Evolutionary conservation across 495 filamentous ascomycete genomes (phyloP), one percentile per base, ranked within the genome.

Genomic region (Corynascus novoguineensis): DNA sequence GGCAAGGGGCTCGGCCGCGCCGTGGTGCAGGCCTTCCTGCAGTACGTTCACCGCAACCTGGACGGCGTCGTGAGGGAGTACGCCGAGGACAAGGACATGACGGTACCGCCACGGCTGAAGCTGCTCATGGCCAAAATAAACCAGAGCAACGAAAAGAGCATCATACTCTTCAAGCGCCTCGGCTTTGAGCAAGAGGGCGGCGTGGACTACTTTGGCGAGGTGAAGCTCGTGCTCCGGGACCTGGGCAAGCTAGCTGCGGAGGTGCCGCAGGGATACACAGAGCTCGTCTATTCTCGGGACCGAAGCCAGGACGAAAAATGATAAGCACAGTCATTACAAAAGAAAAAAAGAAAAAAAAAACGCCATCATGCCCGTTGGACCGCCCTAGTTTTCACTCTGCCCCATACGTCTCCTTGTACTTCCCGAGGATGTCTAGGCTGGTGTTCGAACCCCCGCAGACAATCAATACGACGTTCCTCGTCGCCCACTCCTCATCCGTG

Each of bases 391-490:
- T 41, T 49, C 29, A 50, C 51, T 52, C 44, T 19, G 66, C 59
- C 35, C 67, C 78, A 67, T 78, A 89, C 55, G 71, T 73, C 73
- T 78, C 70, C 64, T 76, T 75, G 71, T 86, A 97, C 49, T 70
- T 71, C 42, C 71, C 73, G 62, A 95, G 68, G 65, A 84, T 81
- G 19, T 86, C 82, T 25, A 86, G 70, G 4, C 82, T 86, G 44
- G 91, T 81, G 69, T 87, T 87, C 42, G 79, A 84, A 9, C 92
- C 92, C 0, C 92, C 92, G 67, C 92, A 97, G 22, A 96, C 82
- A 24, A 96, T 76, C 51, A 97, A 76, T 5, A 97, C 90, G 27
- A 97, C 81, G 58, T 88, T 88, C 60, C 80, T 86, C 45, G 78
- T 71, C 31, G 70, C 66, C 64, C 75, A 81, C 58, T 77, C 72